phyloP scores from a whole-genome alignment of 345 rosid genomes.

The Ceriops zippeliana region DNA sequence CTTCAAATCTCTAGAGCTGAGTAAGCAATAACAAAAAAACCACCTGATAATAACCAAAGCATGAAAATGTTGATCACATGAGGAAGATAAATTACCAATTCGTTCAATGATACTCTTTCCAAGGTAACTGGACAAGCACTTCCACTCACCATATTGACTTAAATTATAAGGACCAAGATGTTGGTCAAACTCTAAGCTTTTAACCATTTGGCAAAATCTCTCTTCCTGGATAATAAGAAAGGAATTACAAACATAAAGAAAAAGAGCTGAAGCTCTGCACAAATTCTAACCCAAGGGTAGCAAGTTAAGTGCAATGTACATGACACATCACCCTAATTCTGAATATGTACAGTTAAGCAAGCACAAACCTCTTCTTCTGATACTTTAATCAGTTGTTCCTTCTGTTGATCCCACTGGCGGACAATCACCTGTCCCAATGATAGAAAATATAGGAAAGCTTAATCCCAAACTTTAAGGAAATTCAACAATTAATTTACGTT shows the following conservation, averaged over 20 bases:
- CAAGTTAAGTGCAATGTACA: background rate
- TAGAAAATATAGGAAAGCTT: constrained; percentile 3
- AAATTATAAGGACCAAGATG: constrained; percentile 76
- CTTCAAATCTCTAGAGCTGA: background rate
- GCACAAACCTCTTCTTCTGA: constrained; percentile 77
- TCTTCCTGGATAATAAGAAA: constrained; percentile 46
- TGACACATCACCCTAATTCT: background rate
- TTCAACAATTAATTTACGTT: background rate
- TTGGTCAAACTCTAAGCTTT: constrained; percentile 68
- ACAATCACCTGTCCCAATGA: constrained; percentile 60
- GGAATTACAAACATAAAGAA: background rate
- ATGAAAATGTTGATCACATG: background rate
- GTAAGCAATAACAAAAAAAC: constrained; percentile 8
- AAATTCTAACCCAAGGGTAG: background rate
- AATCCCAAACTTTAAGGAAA: background rate
- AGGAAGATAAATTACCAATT: constrained; percentile 44
- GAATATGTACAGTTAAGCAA: background rate
- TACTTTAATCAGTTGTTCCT: constrained; percentile 58
- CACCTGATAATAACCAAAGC: background rate
- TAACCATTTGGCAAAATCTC: constrained; percentile 65
- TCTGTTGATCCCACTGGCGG: constrained; percentile 69
- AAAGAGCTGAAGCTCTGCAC: background rate
- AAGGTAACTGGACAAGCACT: constrained; percentile 59
- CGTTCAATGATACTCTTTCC: constrained; percentile 51
- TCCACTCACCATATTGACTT: constrained; percentile 69